phyloP scores from a whole-genome alignment of 2,329 filamentous ascomycete genomes.

The Didymella pomorum region DNA sequence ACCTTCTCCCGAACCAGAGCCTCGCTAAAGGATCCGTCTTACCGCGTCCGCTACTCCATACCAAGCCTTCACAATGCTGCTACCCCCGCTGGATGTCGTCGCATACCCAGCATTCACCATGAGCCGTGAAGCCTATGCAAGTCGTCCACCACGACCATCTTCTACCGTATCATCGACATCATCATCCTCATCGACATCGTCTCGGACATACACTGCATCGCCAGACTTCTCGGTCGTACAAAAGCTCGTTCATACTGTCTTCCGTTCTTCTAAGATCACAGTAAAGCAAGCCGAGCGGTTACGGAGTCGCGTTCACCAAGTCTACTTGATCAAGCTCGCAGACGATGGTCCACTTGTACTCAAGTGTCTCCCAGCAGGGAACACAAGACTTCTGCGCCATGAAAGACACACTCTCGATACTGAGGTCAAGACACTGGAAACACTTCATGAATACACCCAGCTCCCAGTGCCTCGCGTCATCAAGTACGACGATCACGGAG shows the following conservation, averaged over 20 bases:
- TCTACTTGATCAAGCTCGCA: slow-evolving; percentile 52
- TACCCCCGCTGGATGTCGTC: slow-evolving; percentile 47
- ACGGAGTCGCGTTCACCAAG: slow-evolving; percentile 50
- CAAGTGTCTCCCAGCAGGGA: slow-evolving; percentile 51
- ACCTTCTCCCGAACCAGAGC: slow-evolving; percentile 16
- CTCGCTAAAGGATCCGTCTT: slow-evolving; percentile 30
- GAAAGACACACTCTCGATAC: slow-evolving; percentile 53
- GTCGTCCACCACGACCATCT: slow-evolving; percentile 33
- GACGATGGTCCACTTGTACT: slow-evolving; percentile 53
- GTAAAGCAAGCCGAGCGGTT: slow-evolving; percentile 49
- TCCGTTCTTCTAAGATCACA: slow-evolving; percentile 42
- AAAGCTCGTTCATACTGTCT: slow-evolving; percentile 41
- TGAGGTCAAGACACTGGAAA: slow-evolving; percentile 51
- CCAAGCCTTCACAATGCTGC: slow-evolving; percentile 46
- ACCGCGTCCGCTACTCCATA: slow-evolving; percentile 18
- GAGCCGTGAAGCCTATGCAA: slow-evolving; percentile 42
- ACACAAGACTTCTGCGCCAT: slow-evolving; percentile 53
- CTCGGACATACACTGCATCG: slow-evolving; percentile 26
- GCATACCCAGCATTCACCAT: slow-evolving; percentile 46
- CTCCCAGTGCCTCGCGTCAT: slow-evolving; percentile 52
- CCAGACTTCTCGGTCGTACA: slow-evolving; percentile 49
- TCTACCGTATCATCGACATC: slow-evolving; percentile 39
- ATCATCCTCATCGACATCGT: slow-evolving; percentile 38
- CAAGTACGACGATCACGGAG: slow-evolving; percentile 47
- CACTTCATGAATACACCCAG: slow-evolving; percentile 46